Percentiles rank a stretch among this genome's conserved stretches.
Evolutionary conservation across 495 filamentous ascomycete genomes (phyloP).

Genomic region (Podospora pseudopauciseta): DNA sequence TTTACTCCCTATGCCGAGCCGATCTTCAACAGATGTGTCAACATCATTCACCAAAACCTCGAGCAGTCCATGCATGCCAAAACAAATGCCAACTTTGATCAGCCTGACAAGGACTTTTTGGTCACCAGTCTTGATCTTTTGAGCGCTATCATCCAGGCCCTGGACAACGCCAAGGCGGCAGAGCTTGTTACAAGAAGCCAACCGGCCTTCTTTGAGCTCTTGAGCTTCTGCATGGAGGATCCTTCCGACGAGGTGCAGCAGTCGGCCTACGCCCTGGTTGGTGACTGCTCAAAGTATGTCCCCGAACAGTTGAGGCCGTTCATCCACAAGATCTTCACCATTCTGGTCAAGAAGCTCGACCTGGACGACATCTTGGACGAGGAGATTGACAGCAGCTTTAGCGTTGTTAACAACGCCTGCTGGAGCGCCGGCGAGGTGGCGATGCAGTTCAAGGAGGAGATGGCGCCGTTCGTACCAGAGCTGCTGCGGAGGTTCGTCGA

Average conservation of each 20-base stretch:
- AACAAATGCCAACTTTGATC: slow-evolving; percentile 62
- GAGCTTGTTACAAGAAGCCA: slow-evolving; percentile 71
- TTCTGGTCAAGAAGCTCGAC: slow-evolving; percentile 83
- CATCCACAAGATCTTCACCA: slow-evolving; percentile 67
- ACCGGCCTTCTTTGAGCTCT: slow-evolving; percentile 82
- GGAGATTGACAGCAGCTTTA: slow-evolving; percentile 73
- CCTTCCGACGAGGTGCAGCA: slow-evolving; percentile 88
- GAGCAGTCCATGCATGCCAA: slow-evolving; percentile 66
- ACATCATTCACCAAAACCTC: slow-evolving; percentile 87
- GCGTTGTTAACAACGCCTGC: slow-evolving; percentile 96
- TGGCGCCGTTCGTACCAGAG: slow-evolving; percentile 73
- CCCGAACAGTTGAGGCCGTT: slow-evolving; percentile 77
- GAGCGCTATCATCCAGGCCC: slow-evolving; percentile 89
- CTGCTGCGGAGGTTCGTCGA: slow-evolving; percentile 68
- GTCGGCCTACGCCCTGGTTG: slow-evolving; percentile 91
- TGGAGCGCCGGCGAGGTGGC: slow-evolving; percentile 96
- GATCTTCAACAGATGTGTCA: slow-evolving; percentile 80
- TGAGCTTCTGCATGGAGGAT: slow-evolving; percentile 92
- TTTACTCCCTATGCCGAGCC: slow-evolving; percentile 81
- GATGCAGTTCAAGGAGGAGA: slow-evolving; percentile 65
- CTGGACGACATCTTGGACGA: slow-evolving; percentile 70
- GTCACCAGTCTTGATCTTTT: slow-evolving; percentile 94
- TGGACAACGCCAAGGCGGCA: slow-evolving; percentile 68
- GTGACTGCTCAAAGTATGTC: slow-evolving; percentile 94
- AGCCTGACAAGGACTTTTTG: slow-evolving; percentile 94